Conservation (phyloP, 176 grass and related monocot species). For the Alloteropsis semialata region DNA sequence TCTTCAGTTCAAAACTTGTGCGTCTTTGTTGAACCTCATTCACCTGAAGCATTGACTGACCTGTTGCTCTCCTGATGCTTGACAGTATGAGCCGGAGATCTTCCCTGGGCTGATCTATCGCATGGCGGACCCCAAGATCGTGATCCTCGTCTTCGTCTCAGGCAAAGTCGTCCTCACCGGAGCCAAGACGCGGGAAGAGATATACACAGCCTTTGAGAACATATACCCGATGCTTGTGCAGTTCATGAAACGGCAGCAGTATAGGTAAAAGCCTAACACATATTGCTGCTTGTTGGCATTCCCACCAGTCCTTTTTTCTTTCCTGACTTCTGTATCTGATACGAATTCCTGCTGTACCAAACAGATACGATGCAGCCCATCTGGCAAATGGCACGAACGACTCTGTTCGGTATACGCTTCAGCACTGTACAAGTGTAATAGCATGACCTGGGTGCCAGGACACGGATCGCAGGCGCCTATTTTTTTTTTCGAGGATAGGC, state of each 20-base stretch:
- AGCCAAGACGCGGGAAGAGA: slow-evolving; percentile 57
- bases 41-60: background rate
- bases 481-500: background rate
- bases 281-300: background rate
- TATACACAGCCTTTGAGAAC: slow-evolving; percentile 67
- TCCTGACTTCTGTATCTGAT: background rate
- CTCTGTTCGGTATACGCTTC: background rate
- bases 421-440: slow-evolving; percentile 26
- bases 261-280: slow-evolving; percentile 27
- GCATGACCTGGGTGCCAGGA: slow-evolving; percentile 8
- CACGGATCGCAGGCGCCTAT: background rate
- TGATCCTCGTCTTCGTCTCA: slow-evolving; percentile 71
- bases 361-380: background rate
- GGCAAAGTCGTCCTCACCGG: slow-evolving; percentile 77
- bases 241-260: slow-evolving; percentile 49
- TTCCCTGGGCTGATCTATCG: slow-evolving; percentile 78
- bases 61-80: background rate
- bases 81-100: slow-evolving; percentile 73
- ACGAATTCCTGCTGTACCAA: background rate
- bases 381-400: background rate
- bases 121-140: slow-evolving; percentile 69
- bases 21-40: background rate
- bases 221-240: slow-evolving; percentile 66
- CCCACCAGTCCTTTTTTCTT: background rate
- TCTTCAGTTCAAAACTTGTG: background rate